phyloP scores from a whole-genome alignment of 164 flowering plant species.

The Berberis vulgaris region DNA sequence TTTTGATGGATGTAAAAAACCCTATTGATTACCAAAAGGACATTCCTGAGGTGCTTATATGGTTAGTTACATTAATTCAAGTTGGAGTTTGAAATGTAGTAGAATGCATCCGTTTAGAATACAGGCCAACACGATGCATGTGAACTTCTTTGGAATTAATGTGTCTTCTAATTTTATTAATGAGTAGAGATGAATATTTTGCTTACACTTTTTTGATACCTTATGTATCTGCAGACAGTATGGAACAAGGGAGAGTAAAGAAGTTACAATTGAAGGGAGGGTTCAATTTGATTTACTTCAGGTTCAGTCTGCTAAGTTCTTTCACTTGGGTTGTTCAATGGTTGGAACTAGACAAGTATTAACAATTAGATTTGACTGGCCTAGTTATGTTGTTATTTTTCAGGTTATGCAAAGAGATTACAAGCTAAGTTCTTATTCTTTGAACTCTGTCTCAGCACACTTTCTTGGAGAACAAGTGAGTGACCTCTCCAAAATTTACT shows the following conservation, averaged over 20 bases:
- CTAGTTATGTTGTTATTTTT: constrained; percentile 8
- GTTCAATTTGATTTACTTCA: constrained; percentile 97
- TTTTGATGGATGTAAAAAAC: too few species aligned
- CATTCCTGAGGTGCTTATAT: too few species aligned
- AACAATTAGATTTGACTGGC: constrained; percentile 1
- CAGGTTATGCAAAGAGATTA: constrained; percentile 93
- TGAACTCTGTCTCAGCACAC: constrained; percentile 98
- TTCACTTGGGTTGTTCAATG: constrained; percentile 4
- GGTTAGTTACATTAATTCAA: not conserved
- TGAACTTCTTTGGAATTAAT: not conserved
- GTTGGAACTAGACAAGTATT: not conserved
- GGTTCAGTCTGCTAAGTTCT: constrained; percentile 32
- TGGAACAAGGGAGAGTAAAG: constrained; percentile 96
- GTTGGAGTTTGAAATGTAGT: not conserved
- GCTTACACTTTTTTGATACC: not conserved
- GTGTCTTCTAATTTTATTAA: not conserved
- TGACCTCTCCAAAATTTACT: not conserved
- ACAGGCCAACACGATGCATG: not conserved
- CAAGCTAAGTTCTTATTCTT: constrained; percentile 90
- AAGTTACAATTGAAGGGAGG: constrained; percentile 86
- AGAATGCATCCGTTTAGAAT: not conserved
- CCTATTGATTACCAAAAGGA: too few species aligned
- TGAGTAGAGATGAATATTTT: not conserved
- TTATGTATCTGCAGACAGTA: constrained; percentile 46
- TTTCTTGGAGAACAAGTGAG: constrained; percentile 92